Conservation (phyloP, 768 basidiomycete species). For the Amanita molliuscula region DNA sequence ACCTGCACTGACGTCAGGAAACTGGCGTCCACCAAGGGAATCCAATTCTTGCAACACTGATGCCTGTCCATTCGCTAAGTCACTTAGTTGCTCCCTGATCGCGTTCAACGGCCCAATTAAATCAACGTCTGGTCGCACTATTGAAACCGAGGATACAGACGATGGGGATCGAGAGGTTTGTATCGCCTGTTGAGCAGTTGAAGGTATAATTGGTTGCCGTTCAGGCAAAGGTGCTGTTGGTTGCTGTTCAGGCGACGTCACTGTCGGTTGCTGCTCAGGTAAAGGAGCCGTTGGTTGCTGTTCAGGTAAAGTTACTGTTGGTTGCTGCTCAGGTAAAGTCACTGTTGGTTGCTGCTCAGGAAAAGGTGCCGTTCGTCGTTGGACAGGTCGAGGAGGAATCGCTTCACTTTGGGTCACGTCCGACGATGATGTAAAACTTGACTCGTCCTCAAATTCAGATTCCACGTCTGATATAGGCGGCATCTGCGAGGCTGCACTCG, state of each 20-base stretch:
- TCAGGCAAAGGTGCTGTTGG: background rate
- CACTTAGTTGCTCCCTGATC: constrained; percentile 48
- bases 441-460: constrained; percentile 12
- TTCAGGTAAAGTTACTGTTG: constrained; percentile 4
- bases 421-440: constrained; percentile 10
- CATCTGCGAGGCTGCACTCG: background rate
- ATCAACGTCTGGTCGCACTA: constrained; percentile 25
- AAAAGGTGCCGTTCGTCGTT: background rate
- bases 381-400: constrained; percentile 4
- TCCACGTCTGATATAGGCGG: constrained; percentile 3
- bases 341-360: background rate
- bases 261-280: background rate
- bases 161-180: constrained; percentile 9
- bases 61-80: constrained; percentile 53
- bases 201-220: background rate
- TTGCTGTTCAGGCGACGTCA: background rate
- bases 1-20: constrained; percentile 30
- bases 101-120: constrained; percentile 45
- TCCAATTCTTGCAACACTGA: constrained; percentile 52
- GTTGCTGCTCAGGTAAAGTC: background rate
- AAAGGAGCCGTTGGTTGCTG: background rate
- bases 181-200: constrained; percentile 13
- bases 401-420: constrained; percentile 12
- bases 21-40: constrained; percentile 41
- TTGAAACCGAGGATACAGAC: constrained; percentile 11